Percentiles rank a stretch among this genome's conserved stretches.
These are phyloP conservation scores for Pascua guehoae DNA, from an alignment of 1,284 basidiomycete species.

Conservation along the genomic window DNA sequence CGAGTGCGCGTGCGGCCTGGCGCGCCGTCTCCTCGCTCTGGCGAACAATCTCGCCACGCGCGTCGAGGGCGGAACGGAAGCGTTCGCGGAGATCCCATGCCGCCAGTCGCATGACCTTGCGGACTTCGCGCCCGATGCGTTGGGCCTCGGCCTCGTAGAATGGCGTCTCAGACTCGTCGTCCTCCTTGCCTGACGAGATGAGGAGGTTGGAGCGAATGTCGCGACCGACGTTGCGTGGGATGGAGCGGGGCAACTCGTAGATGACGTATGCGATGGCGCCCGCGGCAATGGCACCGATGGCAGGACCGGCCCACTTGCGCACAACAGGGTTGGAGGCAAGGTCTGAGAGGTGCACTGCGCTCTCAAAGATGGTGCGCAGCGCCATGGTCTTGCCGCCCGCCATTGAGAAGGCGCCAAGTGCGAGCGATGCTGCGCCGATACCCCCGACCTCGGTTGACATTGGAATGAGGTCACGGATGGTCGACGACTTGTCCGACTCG, in stretches of 20 bases:
- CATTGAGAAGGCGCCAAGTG: slow-evolving; percentile 83
- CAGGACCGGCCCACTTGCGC: slow-evolving; percentile 82
- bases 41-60: slow-evolving; percentile 69
- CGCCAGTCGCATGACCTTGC: slow-evolving; percentile 90
- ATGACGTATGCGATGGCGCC: slow-evolving; percentile 80
- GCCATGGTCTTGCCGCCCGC: slow-evolving; percentile 76
- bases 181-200: slow-evolving; percentile 29
- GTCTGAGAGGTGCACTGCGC: slow-evolving; percentile 68
- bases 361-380: slow-evolving; percentile 70
- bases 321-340: slow-evolving; percentile 76
- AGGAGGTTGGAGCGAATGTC: slow-evolving; percentile 58
- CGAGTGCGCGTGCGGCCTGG: slow-evolving; percentile 66
- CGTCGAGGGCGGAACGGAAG: slow-evolving; percentile 77
- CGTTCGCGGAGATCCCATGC: slow-evolving; percentile 85
- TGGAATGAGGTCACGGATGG: slow-evolving; percentile 33
- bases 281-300: slow-evolving; percentile 65
- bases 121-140: slow-evolving; percentile 77
- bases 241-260: slow-evolving; percentile 80
- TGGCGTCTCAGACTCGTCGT: slow-evolving; percentile 42
- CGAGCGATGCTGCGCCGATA: slow-evolving; percentile 70
- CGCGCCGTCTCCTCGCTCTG: slow-evolving; percentile 70
- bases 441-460: slow-evolving; percentile 53
- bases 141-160: slow-evolving; percentile 69
- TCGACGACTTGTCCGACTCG: slow-evolving; percentile 12
- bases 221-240: slow-evolving; percentile 87